Percentiles rank a stretch among this genome's conserved stretches.
These are phyloP conservation scores for Xylaria digitata DNA, from an alignment of 2,329 filamentous ascomycete genomes.

Conservation along the genomic window DNA sequence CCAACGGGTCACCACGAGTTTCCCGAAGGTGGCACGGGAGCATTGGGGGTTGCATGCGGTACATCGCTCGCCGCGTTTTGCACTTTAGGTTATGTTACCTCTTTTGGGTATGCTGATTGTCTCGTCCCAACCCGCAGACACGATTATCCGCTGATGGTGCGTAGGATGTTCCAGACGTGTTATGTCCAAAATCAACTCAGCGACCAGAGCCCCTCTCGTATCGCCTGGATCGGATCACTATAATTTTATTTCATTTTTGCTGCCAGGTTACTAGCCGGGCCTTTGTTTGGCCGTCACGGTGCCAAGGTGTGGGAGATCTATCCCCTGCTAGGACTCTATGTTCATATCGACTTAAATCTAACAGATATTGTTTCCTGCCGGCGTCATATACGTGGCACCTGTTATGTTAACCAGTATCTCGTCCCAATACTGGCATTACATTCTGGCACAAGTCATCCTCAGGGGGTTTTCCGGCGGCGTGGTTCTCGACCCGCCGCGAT, in stretches of 20 bases:
- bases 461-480: constrained; percentile 3
- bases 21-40: not conserved
- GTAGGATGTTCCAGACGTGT: constrained; percentile 7
- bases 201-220: not conserved
- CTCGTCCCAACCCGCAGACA: not conserved
- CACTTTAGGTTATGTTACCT: constrained; percentile 6
- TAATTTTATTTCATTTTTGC: constrained; percentile 5
- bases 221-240: constrained; percentile 9
- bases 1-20: not conserved
- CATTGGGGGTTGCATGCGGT: constrained; percentile 5
- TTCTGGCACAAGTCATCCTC: constrained; percentile 14
- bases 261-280: not conserved
- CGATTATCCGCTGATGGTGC: not conserved
- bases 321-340: not conserved
- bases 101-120: constrained; percentile 3
- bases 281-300: constrained; percentile 11
- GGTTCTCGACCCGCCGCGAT: constrained; percentile 11
- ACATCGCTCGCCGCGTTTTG: not conserved
- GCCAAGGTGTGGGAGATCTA: constrained; percentile 7
- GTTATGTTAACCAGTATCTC: constrained; percentile 12
- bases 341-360: not conserved
- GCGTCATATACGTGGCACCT: constrained; percentile 12
- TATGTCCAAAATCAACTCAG: constrained; percentile 2
- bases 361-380: constrained; percentile 8
- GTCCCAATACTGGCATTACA: constrained; percentile 8